Conservation (phyloP, 2,329 filamentous ascomycete species). For the Lachnellula willkommii region DNA sequence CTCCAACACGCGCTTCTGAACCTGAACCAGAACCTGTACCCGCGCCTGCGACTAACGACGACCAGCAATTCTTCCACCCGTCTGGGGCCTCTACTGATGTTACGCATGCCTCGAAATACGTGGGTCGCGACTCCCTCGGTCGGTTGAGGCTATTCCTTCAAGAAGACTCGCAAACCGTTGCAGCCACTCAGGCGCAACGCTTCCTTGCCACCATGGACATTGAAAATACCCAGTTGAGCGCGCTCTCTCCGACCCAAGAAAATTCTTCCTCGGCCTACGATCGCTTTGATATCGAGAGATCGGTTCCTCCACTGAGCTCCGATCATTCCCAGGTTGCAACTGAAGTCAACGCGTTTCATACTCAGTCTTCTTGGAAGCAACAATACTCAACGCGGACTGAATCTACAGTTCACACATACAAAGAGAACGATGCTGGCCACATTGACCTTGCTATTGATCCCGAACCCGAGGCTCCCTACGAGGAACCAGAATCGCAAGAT, state of each 20-base stretch:
- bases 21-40: neutral
- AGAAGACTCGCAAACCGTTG: neutral
- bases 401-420: conserved; percentile 25
- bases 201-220: conserved; percentile 5
- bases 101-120: neutral
- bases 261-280: conserved; percentile 26
- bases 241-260: conserved; percentile 27
- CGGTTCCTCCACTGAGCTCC: neutral
- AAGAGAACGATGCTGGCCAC: conserved; percentile 26
- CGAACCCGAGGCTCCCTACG: conserved; percentile 5
- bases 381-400: conserved; percentile 19
- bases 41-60: neutral
- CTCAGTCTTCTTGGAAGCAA: conserved; percentile 1
- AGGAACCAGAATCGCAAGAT: conserved; percentile 20
- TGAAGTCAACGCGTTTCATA: neutral
- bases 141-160: neutral
- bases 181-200: conserved; percentile 7
- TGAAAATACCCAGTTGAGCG: conserved; percentile 20
- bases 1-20: neutral
- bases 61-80: neutral
- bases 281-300: conserved; percentile 14
- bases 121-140: neutral
- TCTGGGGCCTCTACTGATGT: neutral
- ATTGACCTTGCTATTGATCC: conserved; percentile 18
- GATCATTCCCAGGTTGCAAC: conserved; percentile 1